These are phyloP conservation scores for Amaranthus palmeri DNA, from an alignment of 148 eudicot genomes.

Conservation along the genomic window DNA sequence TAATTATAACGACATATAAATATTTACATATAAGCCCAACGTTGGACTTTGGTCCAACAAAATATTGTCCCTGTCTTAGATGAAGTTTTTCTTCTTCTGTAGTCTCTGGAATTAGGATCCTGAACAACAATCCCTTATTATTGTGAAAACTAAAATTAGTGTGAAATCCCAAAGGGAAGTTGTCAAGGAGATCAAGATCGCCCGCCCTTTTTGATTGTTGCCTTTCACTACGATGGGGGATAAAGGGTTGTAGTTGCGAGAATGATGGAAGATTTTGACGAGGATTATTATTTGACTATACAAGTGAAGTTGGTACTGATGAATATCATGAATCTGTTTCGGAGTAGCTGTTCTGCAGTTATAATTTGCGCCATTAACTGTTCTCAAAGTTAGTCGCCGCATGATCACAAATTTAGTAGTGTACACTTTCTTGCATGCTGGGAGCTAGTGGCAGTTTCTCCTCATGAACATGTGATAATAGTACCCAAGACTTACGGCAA, in stretches of 20 bases:
- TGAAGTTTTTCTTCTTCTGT: no score
- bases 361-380: background rate
- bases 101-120: no score
- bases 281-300: conserved; percentile 41
- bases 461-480: background rate
- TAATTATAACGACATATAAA: no score
- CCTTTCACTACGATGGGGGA: no score
- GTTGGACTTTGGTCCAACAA: no score
- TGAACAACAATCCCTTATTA: no score
- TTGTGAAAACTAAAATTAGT: no score
- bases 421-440: background rate
- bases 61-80: no score
- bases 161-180: no score
- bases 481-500: background rate
- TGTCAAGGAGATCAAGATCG: no score
- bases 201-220: no score
- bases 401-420: background rate
- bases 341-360: conserved; percentile 7
- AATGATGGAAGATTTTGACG: conserved; percentile 62
- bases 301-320: conserved; percentile 30
- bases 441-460: conserved; percentile 3
- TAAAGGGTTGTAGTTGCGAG: conserved; percentile 46
- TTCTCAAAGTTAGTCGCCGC: background rate
- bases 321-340: conserved; percentile 22
- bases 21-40: no score